Percentiles rank a stretch among this genome's conserved stretches.
These are phyloP conservation scores for Trifolium pratense DNA, from an alignment of 306 rosid species.

Conservation along the genomic window DNA sequence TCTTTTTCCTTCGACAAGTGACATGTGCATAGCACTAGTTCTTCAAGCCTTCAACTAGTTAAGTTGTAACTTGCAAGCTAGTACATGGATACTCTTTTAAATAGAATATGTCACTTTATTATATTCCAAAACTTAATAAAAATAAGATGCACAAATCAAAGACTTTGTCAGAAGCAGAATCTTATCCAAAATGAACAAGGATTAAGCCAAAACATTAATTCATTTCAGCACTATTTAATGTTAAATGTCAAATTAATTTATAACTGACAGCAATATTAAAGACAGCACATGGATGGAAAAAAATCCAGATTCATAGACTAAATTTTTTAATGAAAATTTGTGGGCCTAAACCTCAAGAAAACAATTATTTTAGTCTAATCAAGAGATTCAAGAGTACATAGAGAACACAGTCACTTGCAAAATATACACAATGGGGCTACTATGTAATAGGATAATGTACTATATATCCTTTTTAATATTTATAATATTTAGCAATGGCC, in stretches of 20 bases:
- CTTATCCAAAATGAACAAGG: conserved; percentile 22
- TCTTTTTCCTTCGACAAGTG: not conserved
- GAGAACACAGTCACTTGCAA: conserved; percentile 24
- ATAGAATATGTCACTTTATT: conserved; percentile 1
- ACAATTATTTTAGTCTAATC: not conserved
- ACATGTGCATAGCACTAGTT: conserved; percentile 1
- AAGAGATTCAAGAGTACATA: not conserved
- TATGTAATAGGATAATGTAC: not conserved
- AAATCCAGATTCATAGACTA: not conserved
- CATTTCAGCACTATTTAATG: not conserved
- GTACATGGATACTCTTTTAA: not conserved
- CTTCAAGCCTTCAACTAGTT: not conserved
- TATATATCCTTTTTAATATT: not conserved
- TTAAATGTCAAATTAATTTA: conserved; percentile 15
- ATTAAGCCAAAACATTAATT: conserved; percentile 8
- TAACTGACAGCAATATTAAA: conserved; percentile 19
- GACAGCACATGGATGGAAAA: conserved; percentile 19
- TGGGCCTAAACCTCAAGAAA: conserved; percentile 11
- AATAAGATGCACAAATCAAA: conserved; percentile 10
- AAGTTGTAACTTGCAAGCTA: not conserved
- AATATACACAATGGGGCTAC: not conserved
- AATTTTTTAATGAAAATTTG: not conserved
- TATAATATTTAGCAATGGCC: not conserved
- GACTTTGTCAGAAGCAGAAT: not conserved
- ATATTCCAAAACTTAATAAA: not conserved